Base-by-base conservation (phyloP, 805 yeast species). In the Ogataea pignaliae region DNA sequence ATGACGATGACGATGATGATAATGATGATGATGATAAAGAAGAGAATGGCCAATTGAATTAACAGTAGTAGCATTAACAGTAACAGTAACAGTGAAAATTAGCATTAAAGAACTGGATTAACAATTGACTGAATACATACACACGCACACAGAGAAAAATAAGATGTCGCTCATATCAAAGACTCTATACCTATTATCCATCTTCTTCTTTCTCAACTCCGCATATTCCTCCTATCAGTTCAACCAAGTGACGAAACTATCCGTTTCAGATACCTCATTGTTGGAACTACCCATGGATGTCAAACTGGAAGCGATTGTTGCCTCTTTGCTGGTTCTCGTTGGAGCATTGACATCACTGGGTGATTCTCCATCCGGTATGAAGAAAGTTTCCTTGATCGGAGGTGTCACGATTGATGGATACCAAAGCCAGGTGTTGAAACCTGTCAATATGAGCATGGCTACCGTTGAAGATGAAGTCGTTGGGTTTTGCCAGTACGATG, bases 151-250 rank as follows among this genome's bases (percentile, higher is more conserved):
- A 21, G 26, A 21, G 7, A 4, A 21, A 21, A 4, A 21, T 5
- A 21, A 4, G 26, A 33, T 39, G 36, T n/a, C 33, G 33, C 14
- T 30, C 14, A 30, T 30, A 13, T 12, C 33, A 30, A 30, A 30
- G 33, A 13, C 33, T 5, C 14, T 30, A 13, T 30, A 30, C 9
- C 13, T 30, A 12, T 5, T 9, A n/a, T 30, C 33, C 14, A n/a
- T 30, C 14, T 28, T 53, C 3, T 36, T 59, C 37, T 63, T 78
- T 32, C 40, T 68, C 1, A 82, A 79, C 54, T 71, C 81, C 1
- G 79, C 74, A 1, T 77, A 75, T 50, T 78, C 83, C 7, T 70
- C 82, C 2, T 73, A 71, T 49, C 81, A 78, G 53, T 70, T 69
- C 59, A 72, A 72, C 52, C 73, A 71, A 52, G 59, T 70, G 31